Percentiles rank a stretch among this genome's conserved stretches.
Conservation (phyloP, 2,329 filamentous ascomycete genomes). For the Diaporthe capsici region DNA sequence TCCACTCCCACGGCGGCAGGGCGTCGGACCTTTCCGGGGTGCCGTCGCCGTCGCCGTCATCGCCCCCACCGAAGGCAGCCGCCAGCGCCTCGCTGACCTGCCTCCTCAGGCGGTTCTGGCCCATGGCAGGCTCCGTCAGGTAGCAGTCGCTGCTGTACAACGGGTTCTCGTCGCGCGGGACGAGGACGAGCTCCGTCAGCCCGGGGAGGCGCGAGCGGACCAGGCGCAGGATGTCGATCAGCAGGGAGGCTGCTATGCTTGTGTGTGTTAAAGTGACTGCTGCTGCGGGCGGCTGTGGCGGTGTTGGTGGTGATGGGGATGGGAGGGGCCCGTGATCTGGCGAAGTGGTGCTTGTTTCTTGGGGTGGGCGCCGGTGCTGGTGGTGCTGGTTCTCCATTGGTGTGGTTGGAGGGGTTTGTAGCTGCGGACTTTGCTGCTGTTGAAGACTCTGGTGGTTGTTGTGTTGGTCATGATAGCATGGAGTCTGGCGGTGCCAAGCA, state of each 20-base stretch:
- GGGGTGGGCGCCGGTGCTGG: not conserved
- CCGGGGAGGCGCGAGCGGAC: constrained; percentile 55
- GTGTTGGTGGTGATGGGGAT: constrained; percentile 48
- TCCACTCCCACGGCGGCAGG: constrained; percentile 49
- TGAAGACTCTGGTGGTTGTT: not conserved
- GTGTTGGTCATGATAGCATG: not conserved
- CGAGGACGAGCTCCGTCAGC: constrained; percentile 60
- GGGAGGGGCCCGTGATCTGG: constrained; percentile 15
- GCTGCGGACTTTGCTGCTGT: not conserved
- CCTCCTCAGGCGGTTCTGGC: constrained; percentile 53
- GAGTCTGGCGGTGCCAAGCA: constrained; percentile 23
- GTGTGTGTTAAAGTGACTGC: constrained; percentile 37
- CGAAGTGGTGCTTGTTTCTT: not conserved
- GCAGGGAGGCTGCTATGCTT: constrained; percentile 56
- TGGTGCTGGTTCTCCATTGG: not conserved
- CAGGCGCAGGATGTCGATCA: constrained; percentile 56
- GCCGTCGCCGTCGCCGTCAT: constrained; percentile 51
- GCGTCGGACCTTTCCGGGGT: not conserved
- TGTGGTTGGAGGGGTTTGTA: constrained; percentile 17
- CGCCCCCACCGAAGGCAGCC: constrained; percentile 49
- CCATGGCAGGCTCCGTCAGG: constrained; percentile 50
- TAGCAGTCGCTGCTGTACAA: constrained; percentile 48
- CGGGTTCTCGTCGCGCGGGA: constrained; percentile 57
- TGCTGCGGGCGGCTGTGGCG: constrained; percentile 29
- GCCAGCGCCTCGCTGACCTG: constrained; percentile 54